Base-by-base conservation (phyloP, 441 rosid genomes). In the Lepidium campestre region DNA sequence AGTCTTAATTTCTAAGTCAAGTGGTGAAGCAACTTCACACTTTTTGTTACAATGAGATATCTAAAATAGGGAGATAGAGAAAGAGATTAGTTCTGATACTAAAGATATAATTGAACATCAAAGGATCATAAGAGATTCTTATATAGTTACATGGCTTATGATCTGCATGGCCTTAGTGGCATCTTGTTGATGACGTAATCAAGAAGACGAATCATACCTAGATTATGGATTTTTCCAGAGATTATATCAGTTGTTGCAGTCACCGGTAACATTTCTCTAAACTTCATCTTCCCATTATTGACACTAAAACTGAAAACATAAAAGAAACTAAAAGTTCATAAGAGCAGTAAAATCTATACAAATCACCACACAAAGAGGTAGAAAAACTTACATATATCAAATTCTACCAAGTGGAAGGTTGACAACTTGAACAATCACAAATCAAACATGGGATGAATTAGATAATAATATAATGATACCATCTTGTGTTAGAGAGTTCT, bases 361-460 rank as follows among this genome's bases (percentile, higher is more conserved):
- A 22, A 32, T 18, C 18, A 1, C 4, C n/a, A 22, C 18, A 18
- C 13, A 5, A 11, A 19, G 8, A 49, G 15, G 47, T 1, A 53
- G 15, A 9, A n/a, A 52, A 17, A 32, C 77, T 52, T 52, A 90
- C 97, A 83, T 83, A 70, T 87, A 89, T 50, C 95, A 80, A 66
- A n/a, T n/a, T n/a, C 86, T 90, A 25, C 97, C 97, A 25, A 83
- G 81, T 31, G 89, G 86, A 40, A 93, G 95, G 70, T 93, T 88
- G 37, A 89, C 79, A 48, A 91, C 86, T 63, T 93, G 97, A 35
- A 91, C 83, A 22, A 91, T 58, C 67, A 91, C 85, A 14, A 89
- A 81, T 40, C 83, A 63, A 60, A 78, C 79, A 0, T 83, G 50
- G 34, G 81, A 49, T 0, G 90, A 83, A 62, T 89, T 96, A 4